phyloP scores from a whole-genome alignment of 2,329 filamentous ascomycete genomes.

The Scopulariopsis brevicaulis region DNA sequence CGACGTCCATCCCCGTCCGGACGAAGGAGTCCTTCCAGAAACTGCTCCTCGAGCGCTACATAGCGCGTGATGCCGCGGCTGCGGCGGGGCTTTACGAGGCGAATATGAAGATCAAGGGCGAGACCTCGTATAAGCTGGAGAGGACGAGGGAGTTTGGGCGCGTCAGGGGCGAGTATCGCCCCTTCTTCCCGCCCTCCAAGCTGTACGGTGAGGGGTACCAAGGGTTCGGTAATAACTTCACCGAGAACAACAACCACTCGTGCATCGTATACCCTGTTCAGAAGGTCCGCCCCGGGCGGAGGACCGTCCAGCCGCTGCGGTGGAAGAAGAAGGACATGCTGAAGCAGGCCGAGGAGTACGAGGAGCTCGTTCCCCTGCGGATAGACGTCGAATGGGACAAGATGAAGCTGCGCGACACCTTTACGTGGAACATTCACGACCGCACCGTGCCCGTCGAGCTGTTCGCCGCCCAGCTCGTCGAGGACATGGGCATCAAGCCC shows the following conservation, averaged over 20 bases:
- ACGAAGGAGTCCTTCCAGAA: constrained; percentile 44
- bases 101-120: constrained; percentile 40
- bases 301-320: constrained; percentile 61
- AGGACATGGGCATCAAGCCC: constrained; percentile 75
- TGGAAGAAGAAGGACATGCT: constrained; percentile 70
- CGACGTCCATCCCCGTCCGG: constrained; percentile 26
- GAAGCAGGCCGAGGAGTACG: constrained; percentile 78
- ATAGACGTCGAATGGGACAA: constrained; percentile 94
- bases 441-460: constrained; percentile 67
- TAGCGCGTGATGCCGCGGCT: constrained; percentile 41
- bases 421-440: constrained; percentile 97
- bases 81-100: constrained; percentile 38
- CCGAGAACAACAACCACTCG: constrained; percentile 56
- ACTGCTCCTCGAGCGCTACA: constrained; percentile 41
- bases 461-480: constrained; percentile 81
- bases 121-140: constrained; percentile 51
- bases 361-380: constrained; percentile 83
- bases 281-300: constrained; percentile 65
- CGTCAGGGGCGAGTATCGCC: constrained; percentile 42
- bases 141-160: constrained; percentile 61
- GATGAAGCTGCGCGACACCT: constrained; percentile 89
- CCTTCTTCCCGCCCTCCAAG: constrained; percentile 42
- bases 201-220: constrained; percentile 68
- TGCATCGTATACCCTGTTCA: constrained; percentile 70
- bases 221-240: constrained; percentile 80